Conservation (phyloP, 805 yeast species). For the Pachysolen tannophilus region DNA sequence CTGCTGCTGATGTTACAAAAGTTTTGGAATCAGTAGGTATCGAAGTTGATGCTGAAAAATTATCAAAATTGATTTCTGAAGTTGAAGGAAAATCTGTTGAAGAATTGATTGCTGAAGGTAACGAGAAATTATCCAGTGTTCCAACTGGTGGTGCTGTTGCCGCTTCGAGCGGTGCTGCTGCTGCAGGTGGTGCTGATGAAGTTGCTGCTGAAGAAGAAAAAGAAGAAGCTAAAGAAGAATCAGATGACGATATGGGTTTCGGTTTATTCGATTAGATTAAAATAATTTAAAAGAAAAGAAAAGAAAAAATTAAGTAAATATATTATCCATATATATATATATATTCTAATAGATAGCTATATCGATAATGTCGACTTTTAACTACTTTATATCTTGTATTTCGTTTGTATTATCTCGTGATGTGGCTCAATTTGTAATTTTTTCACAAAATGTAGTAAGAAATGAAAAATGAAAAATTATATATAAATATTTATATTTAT, state of each 20-base stretch:
- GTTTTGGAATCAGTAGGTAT: slow-evolving; percentile 70
- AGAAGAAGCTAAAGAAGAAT: slow-evolving; percentile 41
- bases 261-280: slow-evolving; percentile 89
- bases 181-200: slow-evolving; percentile 46
- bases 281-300: no score
- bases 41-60: slow-evolving; percentile 74
- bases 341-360: no score
- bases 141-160: slow-evolving; percentile 78
- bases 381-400: no score
- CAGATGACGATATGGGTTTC: slow-evolving; percentile 71
- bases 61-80: slow-evolving; percentile 62
- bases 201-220: slow-evolving; percentile 50
- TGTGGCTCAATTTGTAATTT: no score
- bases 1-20: slow-evolving; percentile 67
- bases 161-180: slow-evolving; percentile 46
- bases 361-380: no score
- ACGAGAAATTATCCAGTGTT: slow-evolving; percentile 71
- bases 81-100: slow-evolving; percentile 70
- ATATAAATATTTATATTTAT: no score
- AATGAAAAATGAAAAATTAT: no score
- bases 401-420: no score
- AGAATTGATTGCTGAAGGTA: slow-evolving; percentile 75
- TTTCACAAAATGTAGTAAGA: no score
- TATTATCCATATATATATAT: no score
- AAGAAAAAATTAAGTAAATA: no score